Base-by-base conservation (phyloP, 768 basidiomycete genomes). In the Phanerochaete carnosa region DNA sequence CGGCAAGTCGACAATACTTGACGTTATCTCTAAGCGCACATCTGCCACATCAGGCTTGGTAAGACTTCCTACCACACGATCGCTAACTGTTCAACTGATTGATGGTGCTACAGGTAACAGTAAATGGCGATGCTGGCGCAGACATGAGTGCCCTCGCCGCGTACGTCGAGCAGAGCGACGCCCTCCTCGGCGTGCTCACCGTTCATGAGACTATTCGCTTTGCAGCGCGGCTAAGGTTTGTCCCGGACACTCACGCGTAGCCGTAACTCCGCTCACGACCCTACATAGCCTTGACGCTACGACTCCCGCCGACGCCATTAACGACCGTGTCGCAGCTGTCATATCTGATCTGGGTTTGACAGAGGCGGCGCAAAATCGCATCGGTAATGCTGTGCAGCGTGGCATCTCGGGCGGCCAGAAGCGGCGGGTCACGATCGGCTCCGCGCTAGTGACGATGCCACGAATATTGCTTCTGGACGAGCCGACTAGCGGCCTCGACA, bases 331-430 rank as follows among this genome's bases (percentile, higher is more conserved):
- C 16, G 72, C 76, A 29, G 65, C 74, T 2, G 79, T 82, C 1
- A 72, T 87, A 46, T 61, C 63, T 1, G 72, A 77, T 0, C 72
- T 87, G 30, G 85, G 84, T 0, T 71, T 86, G 1, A 73, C 76
- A 23, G 75, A 77, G 0, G 77, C 81, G 64, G 76, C 81, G 19
- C 63, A 81, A 62, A 77, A 83, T 66, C 58, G 73, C 13, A 86
- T 89, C 49, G 86, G 86, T 0, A 87, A 83, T 0, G 79, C 84
- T 0, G 74, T 86, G 19, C 76, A 79, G 39, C 75, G 84, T 51
- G 87, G 87, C 1, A 83, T 88, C 37, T 84, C 82, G 23, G 86
- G 85, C 8, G 85, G 88, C 2, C 87, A 90, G 69, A 86, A 84
- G 65, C 78, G 87, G n/a, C 78, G 82, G 5, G 80, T 84, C 5